Conservation (phyloP, 192 early-diverging fungal species). For the Podochytrium sp. region DNA sequence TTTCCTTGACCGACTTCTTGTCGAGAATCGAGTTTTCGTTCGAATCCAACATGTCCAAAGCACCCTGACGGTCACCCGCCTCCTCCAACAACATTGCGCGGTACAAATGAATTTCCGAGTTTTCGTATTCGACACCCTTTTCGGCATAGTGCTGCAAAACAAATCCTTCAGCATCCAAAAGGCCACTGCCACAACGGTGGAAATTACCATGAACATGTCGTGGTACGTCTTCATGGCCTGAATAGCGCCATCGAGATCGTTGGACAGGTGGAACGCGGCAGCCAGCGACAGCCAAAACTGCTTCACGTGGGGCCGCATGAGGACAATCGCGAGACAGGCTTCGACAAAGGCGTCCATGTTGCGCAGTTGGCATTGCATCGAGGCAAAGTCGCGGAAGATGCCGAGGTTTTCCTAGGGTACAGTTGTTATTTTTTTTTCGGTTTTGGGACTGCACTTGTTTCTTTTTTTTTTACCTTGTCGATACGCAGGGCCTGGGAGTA, state of each 20-base stretch:
- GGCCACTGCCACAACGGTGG: background rate
- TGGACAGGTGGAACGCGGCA: constrained; percentile 80
- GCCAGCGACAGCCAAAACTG: constrained; percentile 87
- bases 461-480: constrained; percentile 72
- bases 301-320: constrained; percentile 68
- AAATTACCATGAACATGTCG: constrained; percentile 65
- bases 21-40: constrained; percentile 80
- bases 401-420: constrained; percentile 90
- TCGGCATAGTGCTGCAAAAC: constrained; percentile 16
- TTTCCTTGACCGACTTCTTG: constrained; percentile 70
- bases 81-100: constrained; percentile 86
- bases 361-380: constrained; percentile 85
- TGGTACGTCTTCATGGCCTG: constrained; percentile 73
- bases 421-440: no score
- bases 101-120: constrained; percentile 86
- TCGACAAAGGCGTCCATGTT: constrained; percentile 76
- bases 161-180: background rate
- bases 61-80: constrained; percentile 72
- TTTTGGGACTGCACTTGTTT: no score
- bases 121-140: constrained; percentile 60
- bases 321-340: constrained; percentile 53
- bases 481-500: constrained; percentile 85
- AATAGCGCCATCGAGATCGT: constrained; percentile 74
- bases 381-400: constrained; percentile 87
- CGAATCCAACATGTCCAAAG: constrained; percentile 76